A percentile compares a stretch with the other conserved stretches of the same genome.
phyloP scores from a whole-genome alignment of 2,329 filamentous ascomycete species.

The Hortaea werneckii region DNA sequence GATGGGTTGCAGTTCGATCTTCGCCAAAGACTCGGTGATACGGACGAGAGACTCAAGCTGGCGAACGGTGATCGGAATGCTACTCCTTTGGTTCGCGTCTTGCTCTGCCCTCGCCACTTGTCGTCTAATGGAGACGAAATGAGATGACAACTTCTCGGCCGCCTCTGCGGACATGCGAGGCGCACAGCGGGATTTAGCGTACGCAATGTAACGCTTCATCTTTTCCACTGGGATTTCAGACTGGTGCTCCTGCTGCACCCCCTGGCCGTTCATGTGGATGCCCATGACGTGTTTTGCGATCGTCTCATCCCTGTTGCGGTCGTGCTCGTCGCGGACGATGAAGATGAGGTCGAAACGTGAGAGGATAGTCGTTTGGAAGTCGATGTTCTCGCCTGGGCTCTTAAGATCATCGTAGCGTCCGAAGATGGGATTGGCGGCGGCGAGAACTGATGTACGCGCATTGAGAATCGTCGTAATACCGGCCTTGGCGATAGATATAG shows the following conservation, averaged over 20 bases:
- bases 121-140: constrained; percentile 91
- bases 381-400: constrained; percentile 94
- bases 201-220: constrained; percentile 94
- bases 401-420: constrained; percentile 98
- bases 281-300: constrained; percentile 97
- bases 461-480: constrained; percentile 98
- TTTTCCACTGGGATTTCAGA: constrained; percentile 90
- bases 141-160: constrained; percentile 88
- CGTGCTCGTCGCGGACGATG: constrained; percentile 93
- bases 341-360: constrained; percentile 99
- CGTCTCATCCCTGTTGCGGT: constrained; percentile 75
- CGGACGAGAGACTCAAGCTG: constrained; percentile 95
- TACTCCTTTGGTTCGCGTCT: constrained; percentile 79
- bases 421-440: constrained; percentile 94
- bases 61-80: constrained; percentile 93
- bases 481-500: constrained; percentile 96
- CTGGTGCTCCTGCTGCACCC: constrained; percentile 57
- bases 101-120: constrained; percentile 89
- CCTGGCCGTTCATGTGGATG: constrained; percentile 83
- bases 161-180: constrained; percentile 83
- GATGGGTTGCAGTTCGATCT: constrained; percentile 73
- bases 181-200: constrained; percentile 92
- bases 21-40: constrained; percentile 91
- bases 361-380: constrained; percentile 96
- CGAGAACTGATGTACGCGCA: constrained; percentile 85